Percentiles rank a stretch among this genome's conserved stretches.
phyloP scores from a whole-genome alignment of 306 rosid species.

The Adenanthera pavonina region DNA sequence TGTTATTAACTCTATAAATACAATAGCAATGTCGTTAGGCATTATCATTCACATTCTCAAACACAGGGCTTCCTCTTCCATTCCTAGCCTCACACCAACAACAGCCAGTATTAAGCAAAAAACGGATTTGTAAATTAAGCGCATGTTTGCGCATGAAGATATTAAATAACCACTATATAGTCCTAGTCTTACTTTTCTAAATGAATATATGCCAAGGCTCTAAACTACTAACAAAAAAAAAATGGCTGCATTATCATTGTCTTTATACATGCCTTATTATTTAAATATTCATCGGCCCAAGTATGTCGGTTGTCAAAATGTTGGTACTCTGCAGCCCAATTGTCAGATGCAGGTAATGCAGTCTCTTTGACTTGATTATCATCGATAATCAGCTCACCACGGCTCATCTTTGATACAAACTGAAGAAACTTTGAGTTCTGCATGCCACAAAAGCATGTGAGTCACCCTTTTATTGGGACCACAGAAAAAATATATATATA shows the following conservation, averaged over 20 bases:
- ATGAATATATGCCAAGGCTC: slow-evolving; percentile 24
- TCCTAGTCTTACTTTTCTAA: background rate
- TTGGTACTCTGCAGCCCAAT: slow-evolving; percentile 89
- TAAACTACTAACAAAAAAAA: slow-evolving; percentile 31
- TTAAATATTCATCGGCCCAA: slow-evolving; percentile 89
- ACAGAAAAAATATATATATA: background rate
- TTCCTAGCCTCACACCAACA: background rate
- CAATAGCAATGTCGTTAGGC: background rate
- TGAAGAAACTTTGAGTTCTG: slow-evolving; percentile 97
- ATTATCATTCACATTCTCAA: background rate
- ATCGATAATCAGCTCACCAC: slow-evolving; percentile 90
- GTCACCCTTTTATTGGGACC: background rate
- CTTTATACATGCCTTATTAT: slow-evolving; percentile 49
- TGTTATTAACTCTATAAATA: background rate
- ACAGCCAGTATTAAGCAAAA: background rate
- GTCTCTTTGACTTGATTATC: slow-evolving; percentile 87
- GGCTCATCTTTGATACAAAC: slow-evolving; percentile 97
- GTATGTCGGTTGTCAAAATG: slow-evolving; percentile 59
- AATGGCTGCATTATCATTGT: slow-evolving; percentile 30
- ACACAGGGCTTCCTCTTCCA: background rate
- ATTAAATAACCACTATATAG: background rate
- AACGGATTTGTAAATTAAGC: background rate
- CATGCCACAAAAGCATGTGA: slow-evolving; percentile 40
- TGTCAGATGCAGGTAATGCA: slow-evolving; percentile 66
- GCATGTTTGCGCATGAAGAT: background rate